Percentiles rank a stretch among this genome's conserved stretches.
Evolutionary conservation across 1,284 basidiomycete species (phyloP).

Genomic region (Moesziomyces sp.): DNA sequence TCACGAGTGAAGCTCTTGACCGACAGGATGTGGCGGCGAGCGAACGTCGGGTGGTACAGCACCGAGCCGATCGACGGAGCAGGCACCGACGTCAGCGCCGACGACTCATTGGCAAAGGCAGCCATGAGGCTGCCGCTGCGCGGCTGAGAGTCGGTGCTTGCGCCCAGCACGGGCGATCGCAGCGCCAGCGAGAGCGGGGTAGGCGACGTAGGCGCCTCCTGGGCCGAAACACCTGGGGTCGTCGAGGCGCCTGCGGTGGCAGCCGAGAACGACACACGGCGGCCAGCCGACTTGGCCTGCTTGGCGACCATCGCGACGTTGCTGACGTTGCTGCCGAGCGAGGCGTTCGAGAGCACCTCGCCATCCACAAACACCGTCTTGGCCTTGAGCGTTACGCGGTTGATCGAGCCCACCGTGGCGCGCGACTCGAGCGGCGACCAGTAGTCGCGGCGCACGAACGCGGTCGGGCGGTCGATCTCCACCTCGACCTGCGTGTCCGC

Average conservation of each 20-base stretch:
- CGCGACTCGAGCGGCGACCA: conserved; percentile 88
- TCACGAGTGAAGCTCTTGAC: conserved; percentile 92
- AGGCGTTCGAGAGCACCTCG: conserved; percentile 73
- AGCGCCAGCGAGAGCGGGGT: conserved; percentile 40
- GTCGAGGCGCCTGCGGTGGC: conserved; percentile 19
- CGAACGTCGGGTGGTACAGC: conserved; percentile 72
- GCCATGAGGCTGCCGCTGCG: conserved; percentile 42
- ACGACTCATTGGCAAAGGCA: conserved; percentile 37
- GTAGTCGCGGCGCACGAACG: conserved; percentile 71
- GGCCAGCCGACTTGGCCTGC: conserved; percentile 41
- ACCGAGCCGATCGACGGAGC: conserved; percentile 42
- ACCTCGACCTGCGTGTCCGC: conserved; percentile 79
- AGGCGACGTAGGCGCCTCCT: conserved; percentile 59
- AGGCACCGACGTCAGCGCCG: conserved; percentile 23
- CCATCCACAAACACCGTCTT: conserved; percentile 93
- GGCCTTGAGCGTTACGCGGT: conserved; percentile 91
- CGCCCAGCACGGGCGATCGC: conserved; percentile 57
- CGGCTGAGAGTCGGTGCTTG: conserved; percentile 31
- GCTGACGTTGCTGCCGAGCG: conserved; percentile 84
- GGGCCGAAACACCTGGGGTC: conserved; percentile 31
- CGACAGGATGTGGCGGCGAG: conserved; percentile 87
- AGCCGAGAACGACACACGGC: conserved; percentile 47
- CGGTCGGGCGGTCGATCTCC: conserved; percentile 84
- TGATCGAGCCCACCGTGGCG: conserved; percentile 79
- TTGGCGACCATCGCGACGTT: conserved; percentile 70